Evolutionary conservation across 352 stramenopile genomes (phyloP).

Genomic region (Globisporangium takayamanum): DNA sequence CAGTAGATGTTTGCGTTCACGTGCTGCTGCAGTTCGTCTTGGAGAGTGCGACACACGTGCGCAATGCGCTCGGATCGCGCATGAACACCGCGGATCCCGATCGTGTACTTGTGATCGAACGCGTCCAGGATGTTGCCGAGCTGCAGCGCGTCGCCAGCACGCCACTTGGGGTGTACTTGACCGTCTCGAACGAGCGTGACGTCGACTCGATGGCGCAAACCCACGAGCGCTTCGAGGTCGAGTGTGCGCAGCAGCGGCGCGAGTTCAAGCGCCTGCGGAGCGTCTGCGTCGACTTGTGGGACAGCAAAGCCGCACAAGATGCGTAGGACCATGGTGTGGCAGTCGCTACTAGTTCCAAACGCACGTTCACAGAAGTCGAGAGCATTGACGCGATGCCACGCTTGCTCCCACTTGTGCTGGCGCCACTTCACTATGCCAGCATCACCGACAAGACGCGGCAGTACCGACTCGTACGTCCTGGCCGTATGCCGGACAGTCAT

Average conservation of each 20-base stretch:
- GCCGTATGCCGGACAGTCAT: background rate
- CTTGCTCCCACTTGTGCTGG: constrained; percentile 9
- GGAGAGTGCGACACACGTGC: constrained; percentile 11
- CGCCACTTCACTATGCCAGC: background rate
- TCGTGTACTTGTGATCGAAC: constrained; percentile 17
- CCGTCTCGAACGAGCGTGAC: constrained; percentile 22
- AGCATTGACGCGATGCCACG: background rate
- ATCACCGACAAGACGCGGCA: constrained; percentile 4
- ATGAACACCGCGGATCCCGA: constrained; percentile 29
- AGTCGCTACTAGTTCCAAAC: constrained; percentile 1
- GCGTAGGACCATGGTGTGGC: constrained; percentile 4
- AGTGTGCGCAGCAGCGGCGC: constrained; percentile 4
- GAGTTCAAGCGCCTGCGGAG: background rate
- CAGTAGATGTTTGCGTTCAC: constrained; percentile 35
- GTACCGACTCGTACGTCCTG: background rate
- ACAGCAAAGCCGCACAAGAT: constrained; percentile 18
- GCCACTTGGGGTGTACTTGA: constrained; percentile 12
- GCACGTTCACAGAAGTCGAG: background rate
- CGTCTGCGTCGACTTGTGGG: constrained; percentile 11
- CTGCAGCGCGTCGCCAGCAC: background rate
- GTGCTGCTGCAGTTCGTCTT: constrained; percentile 23
- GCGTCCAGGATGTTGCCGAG: constrained; percentile 17
- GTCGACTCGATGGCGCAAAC: constrained; percentile 21
- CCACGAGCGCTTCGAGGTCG: constrained; percentile 4
- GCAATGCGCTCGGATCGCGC: constrained; percentile 15